Evolutionary conservation across 495 filamentous ascomycete genomes (phyloP), one percentile per base, ranked within the genome.

Genomic region (Penicillium salamii): DNA sequence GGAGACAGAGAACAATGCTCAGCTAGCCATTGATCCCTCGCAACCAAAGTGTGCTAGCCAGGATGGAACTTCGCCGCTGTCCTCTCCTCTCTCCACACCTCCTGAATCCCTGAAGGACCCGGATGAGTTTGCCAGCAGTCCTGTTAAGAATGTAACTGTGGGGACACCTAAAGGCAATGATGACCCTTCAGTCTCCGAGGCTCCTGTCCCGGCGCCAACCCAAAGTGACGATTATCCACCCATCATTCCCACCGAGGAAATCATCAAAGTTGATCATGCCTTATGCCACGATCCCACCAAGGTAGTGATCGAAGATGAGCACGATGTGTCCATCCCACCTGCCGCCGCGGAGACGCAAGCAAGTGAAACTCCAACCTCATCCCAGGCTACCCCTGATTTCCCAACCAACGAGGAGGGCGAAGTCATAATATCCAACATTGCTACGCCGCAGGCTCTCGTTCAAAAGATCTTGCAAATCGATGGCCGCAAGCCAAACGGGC

Each of bases 401-500:
- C 5, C 4, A 26, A 18, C 24, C 9, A 46, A 46, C 26, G 52
- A 51, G 28, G 5, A 37, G 1, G 58, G 58, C 3, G 69, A 66
- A 24, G 61, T 70, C 5, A 53, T 72, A 32, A 31, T 77, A 0
- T 40, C 51, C n/a, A 50, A 67, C 21, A 65, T 78, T 18, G 43
- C 52, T 0, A 58, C 59, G 1, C 71, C 65, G 15, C 47, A 17
- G 14, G 43, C 53, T 6, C 62, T 81, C 2, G 62, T 62, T 15
- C 44, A 47, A 0, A 64, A 65, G 17, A 75, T 81, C 9, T 33
- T 79, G 7, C 64, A 71, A 41, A 56, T 71, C 21, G 76, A 81
- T 21, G 61, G 61, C 19, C 55, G 61, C n/a, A 49, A 23, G 13
- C 38, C 48, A 3, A 47, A 50, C 42, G 69, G 71, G 3, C 69